Conservation (phyloP, 306 rosid species). For the Lagenaria siceraria region DNA sequence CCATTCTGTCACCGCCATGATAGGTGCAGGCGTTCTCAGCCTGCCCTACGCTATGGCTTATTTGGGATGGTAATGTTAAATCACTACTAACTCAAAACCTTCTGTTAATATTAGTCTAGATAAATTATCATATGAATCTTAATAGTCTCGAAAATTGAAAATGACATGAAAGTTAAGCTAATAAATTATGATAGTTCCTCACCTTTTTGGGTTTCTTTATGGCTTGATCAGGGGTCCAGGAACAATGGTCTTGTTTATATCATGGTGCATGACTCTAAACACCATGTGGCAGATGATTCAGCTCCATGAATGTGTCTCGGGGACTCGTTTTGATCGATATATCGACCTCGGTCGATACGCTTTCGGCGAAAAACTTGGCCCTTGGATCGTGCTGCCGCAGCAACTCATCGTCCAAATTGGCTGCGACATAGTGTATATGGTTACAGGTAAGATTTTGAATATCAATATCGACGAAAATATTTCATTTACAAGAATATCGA, state of each 20-base stretch:
- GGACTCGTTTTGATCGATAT: constrained; percentile 71
- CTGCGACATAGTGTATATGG: constrained; percentile 87
- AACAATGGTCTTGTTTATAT: constrained; percentile 37
- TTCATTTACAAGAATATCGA: neutral
- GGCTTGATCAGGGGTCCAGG: constrained; percentile 71
- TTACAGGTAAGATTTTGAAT: constrained; percentile 30
- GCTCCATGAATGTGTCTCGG: constrained; percentile 87
- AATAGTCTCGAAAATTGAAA: too few relatives aligned
- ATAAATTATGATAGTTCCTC: too few relatives aligned
- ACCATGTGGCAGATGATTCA: constrained; percentile 97
- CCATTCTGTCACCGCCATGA: constrained; percentile 89
- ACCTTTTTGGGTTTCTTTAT: too few relatives aligned
- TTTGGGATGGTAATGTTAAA: constrained; percentile 61
- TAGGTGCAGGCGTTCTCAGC: constrained; percentile 91
- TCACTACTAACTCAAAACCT: neutral
- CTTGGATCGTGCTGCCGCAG: constrained; percentile 86
- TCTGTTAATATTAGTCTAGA: too few relatives aligned
- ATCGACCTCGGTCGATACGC: constrained; percentile 84
- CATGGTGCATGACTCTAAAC: constrained; percentile 80
- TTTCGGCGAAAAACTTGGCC: constrained; percentile 73
- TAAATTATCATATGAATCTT: too few relatives aligned
- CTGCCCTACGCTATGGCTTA: constrained; percentile 92
- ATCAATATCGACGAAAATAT: neutral
- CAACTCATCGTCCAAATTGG: constrained; percentile 88
- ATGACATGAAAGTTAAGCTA: too few relatives aligned